phyloP scores from a whole-genome alignment of 495 filamentous ascomycete species.

The Immersiella caudata region DNA sequence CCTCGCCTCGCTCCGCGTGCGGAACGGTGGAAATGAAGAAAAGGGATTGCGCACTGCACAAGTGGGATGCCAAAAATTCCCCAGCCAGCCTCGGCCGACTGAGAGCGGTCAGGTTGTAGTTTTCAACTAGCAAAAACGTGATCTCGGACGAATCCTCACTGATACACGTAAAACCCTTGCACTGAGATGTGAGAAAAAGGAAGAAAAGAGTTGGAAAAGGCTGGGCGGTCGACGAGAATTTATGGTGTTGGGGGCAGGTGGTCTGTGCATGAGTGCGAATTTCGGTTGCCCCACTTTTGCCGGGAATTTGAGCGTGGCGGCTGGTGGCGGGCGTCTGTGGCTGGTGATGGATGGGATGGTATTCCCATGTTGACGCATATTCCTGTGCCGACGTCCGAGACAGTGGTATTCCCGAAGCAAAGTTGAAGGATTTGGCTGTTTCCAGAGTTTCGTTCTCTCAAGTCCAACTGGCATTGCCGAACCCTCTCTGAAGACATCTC shows the following conservation, averaged over 20 bases:
- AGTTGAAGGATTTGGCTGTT: not conserved
- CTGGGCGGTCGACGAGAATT: slow-evolving; percentile 1
- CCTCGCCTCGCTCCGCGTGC: slow-evolving; percentile 30
- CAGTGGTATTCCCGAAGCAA: not conserved
- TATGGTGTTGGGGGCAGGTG: slow-evolving; percentile 17
- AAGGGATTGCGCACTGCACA: not conserved
- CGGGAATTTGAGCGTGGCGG: not conserved
- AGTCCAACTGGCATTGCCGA: not conserved
- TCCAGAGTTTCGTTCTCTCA: not conserved
- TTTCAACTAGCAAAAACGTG: slow-evolving; percentile 63
- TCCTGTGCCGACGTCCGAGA: not conserved
- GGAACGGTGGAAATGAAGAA: slow-evolving; percentile 32
- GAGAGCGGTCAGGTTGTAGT: slow-evolving; percentile 57
- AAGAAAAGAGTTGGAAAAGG: slow-evolving; percentile 16
- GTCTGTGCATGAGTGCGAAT: slow-evolving; percentile 32
- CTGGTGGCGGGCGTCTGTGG: not conserved
- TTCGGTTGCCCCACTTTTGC: slow-evolving; percentile 6
- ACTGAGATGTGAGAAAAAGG: slow-evolving; percentile 39
- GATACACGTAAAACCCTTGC: slow-evolving; percentile 54
- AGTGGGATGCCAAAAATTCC: slow-evolving; percentile 38
- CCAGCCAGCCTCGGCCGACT: slow-evolving; percentile 27
- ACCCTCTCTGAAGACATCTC: not conserved
- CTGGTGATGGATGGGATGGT: not conserved
- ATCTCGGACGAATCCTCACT: slow-evolving; percentile 61
- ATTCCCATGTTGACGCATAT: not conserved